Evolutionary conservation across 1,284 basidiomycete genomes (phyloP).

Genomic region (Xerocomus nothofagi): DNA sequence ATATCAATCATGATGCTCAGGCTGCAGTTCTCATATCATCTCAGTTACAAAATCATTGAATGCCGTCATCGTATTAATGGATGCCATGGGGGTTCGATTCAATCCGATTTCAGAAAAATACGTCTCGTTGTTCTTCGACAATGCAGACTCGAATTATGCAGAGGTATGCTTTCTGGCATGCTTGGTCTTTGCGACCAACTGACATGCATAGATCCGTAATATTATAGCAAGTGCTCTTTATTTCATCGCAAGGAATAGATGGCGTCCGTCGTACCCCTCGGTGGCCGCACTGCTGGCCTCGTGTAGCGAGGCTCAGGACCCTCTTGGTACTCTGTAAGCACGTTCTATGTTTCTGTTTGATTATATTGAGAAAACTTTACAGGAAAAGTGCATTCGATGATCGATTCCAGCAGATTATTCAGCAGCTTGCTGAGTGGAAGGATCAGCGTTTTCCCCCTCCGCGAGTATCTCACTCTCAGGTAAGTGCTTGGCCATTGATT

Average conservation of each 20-base stretch:
- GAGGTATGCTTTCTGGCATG: conserved; percentile 52
- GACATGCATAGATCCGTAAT: conserved; percentile 57
- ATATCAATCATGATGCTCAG: conserved; percentile 29
- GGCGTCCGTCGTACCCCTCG: conserved; percentile 77
- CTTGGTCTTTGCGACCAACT: conserved; percentile 3
- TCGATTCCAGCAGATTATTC: conserved; percentile 55
- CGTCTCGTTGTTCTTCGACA: conserved; percentile 70
- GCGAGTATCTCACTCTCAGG: conserved; percentile 73
- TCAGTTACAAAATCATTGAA: conserved; percentile 70
- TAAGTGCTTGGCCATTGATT: conserved; percentile 26
- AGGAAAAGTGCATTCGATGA: conserved; percentile 61
- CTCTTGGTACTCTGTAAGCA: conserved; percentile 59
- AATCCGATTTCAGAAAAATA: conserved; percentile 68
- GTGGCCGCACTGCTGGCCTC: conserved; percentile 64
- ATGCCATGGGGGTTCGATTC: conserved; percentile 62
- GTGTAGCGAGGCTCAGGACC: conserved; percentile 61
- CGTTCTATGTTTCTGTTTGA: not conserved
- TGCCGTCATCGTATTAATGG: conserved; percentile 59
- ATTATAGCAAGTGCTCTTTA: conserved; percentile 72
- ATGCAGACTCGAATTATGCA: conserved; percentile 79
- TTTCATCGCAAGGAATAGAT: conserved; percentile 60
- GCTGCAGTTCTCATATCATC: conserved; percentile 10
- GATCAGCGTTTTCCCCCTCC: conserved; percentile 81
- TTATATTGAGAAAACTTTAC: conserved; percentile 7
- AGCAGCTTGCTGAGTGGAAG: conserved; percentile 65